phyloP scores from a whole-genome alignment of 495 filamentous ascomycete species.

The Cetradonia linearis region DNA sequence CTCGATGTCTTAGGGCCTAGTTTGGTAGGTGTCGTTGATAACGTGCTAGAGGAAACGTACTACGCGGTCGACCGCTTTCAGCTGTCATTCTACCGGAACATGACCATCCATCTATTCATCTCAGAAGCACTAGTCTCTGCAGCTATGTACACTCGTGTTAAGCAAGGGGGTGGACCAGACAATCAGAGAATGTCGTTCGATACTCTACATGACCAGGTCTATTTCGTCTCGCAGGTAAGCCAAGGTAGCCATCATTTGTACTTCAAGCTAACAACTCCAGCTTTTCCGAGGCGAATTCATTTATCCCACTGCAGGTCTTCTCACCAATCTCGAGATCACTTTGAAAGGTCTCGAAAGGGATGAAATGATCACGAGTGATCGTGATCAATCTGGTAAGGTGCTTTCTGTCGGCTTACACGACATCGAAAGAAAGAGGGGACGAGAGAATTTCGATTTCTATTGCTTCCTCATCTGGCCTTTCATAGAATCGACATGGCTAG shows the following conservation, averaged over 20 bases:
- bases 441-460: slow-evolving; percentile 97
- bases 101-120: slow-evolving; percentile 97
- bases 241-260: background rate
- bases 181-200: slow-evolving; percentile 68
- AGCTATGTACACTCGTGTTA: slow-evolving; percentile 80
- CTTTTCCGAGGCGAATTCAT: slow-evolving; percentile 97
- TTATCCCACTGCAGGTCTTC: slow-evolving; percentile 77
- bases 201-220: slow-evolving; percentile 62
- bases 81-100: slow-evolving; percentile 94
- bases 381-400: slow-evolving; percentile 45
- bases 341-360: slow-evolving; percentile 67
- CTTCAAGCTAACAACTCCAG: slow-evolving; percentile 30
- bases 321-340: slow-evolving; percentile 67
- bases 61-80: slow-evolving; percentile 95
- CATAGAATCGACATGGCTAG: slow-evolving; percentile 86
- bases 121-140: slow-evolving; percentile 80
- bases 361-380: slow-evolving; percentile 60
- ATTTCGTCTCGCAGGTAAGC: slow-evolving; percentile 67
- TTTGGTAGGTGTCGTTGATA: slow-evolving; percentile 68
- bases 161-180: slow-evolving; percentile 72
- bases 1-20: slow-evolving; percentile 84
- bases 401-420: slow-evolving; percentile 62
- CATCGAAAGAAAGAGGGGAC: slow-evolving; percentile 60
- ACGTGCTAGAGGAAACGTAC: slow-evolving; percentile 76
- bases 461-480: slow-evolving; percentile 98